phyloP scores from a whole-genome alignment of 441 rosid species.

The Biscutella auriculata region DNA sequence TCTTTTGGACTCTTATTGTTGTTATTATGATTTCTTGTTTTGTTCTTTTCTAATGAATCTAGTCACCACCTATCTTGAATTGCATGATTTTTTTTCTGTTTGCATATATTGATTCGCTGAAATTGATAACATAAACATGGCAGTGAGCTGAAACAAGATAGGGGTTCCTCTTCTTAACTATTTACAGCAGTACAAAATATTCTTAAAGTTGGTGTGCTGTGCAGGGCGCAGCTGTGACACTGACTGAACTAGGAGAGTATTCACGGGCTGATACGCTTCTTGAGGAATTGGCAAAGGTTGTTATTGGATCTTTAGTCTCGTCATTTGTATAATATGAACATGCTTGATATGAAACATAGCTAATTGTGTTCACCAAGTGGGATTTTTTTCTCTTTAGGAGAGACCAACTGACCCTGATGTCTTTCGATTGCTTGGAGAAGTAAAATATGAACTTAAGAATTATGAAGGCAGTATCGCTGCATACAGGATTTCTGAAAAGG shows the following conservation, averaged over 20 bases:
- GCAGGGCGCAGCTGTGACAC: slow-evolving; percentile 87
- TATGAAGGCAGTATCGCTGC: slow-evolving; percentile 84
- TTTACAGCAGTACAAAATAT: background rate
- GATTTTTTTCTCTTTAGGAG: slow-evolving; percentile 39
- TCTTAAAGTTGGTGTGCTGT: slow-evolving; percentile 20
- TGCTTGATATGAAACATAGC: slow-evolving; percentile 11
- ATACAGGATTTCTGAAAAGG: slow-evolving; percentile 56
- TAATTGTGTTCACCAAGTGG: slow-evolving; percentile 9
- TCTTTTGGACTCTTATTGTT: too few relatives aligned
- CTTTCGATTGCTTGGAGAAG: slow-evolving; percentile 85
- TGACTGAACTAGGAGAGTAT: slow-evolving; percentile 76
- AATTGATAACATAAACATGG: background rate
- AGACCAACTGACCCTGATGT: slow-evolving; percentile 73
- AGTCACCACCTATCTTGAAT: background rate
- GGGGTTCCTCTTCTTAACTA: slow-evolving; percentile 5
- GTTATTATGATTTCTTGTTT: background rate
- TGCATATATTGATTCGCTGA: background rate
- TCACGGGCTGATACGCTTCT: slow-evolving; percentile 50
- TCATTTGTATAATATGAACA: background rate
- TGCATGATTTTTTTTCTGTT: background rate
- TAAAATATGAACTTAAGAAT: slow-evolving; percentile 73
- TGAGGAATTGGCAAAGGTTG: slow-evolving; percentile 73
- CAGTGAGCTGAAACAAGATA: background rate
- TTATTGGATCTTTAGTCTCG: slow-evolving; percentile 5
- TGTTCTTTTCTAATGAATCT: background rate